phyloP scores from a whole-genome alignment of 176 grass and related monocot species.

The Phyllostachys edulis region DNA sequence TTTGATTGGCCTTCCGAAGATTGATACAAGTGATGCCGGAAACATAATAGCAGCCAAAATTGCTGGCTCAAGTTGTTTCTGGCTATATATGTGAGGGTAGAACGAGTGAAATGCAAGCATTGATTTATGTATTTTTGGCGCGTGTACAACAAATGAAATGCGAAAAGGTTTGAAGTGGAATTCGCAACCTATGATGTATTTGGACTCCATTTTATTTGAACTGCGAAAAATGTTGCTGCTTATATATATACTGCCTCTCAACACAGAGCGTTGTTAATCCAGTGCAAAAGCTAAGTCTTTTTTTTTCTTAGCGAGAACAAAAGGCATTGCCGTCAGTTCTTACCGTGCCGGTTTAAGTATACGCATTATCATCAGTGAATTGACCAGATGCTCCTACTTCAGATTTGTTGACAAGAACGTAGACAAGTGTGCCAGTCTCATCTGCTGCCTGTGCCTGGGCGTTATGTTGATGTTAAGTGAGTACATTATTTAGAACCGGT shows the following conservation, averaged over 20 bases:
- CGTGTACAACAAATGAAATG: not conserved
- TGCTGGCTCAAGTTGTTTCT: not conserved
- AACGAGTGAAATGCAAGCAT: not conserved
- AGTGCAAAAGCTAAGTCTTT: not conserved
- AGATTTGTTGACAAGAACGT: not conserved
- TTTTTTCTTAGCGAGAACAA: not conserved
- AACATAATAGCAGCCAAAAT: not conserved
- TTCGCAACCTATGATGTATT: not conserved
- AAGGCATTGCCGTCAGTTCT: not conserved
- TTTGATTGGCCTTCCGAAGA: not conserved
- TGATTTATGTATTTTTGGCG: not conserved
- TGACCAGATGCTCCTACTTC: not conserved
- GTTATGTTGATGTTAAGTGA: not conserved
- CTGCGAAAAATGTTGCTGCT: not conserved
- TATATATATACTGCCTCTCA: not conserved
- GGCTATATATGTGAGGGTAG: conserved; percentile 6
- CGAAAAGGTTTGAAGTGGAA: not conserved
- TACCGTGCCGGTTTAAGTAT: not conserved
- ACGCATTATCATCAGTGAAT: not conserved
- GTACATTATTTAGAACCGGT: not conserved
- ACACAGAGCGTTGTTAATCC: not conserved
- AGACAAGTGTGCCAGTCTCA: not conserved
- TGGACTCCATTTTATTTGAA: not conserved
- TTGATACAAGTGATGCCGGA: not conserved
- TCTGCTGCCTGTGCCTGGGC: not conserved